A percentile compares a stretch with the other conserved stretches of the same genome.
Conservation (phyloP, 2,329 filamentous ascomycete species). For the Colletotrichum australisinense region DNA sequence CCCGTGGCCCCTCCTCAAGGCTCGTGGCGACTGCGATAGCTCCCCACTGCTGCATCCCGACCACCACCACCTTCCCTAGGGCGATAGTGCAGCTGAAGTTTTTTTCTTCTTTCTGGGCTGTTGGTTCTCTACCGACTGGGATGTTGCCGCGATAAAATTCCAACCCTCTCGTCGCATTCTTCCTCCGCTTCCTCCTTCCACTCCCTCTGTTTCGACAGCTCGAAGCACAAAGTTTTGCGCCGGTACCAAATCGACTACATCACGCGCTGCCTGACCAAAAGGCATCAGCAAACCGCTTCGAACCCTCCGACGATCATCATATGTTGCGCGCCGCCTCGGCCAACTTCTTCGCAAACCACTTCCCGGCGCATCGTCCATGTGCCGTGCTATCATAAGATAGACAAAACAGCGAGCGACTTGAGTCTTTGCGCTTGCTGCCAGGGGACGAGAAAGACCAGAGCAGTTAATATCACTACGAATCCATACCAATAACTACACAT, state of each 20-base stretch:
- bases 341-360: constrained; percentile 35
- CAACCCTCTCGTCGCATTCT: not conserved
- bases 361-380: constrained; percentile 56
- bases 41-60: constrained; percentile 17
- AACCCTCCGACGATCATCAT: constrained; percentile 9
- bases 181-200: not conserved
- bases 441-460: constrained; percentile 68
- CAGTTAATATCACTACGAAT: constrained; percentile 13
- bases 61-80: constrained; percentile 12
- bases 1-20: not conserved
- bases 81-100: constrained; percentile 16
- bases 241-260: not conserved
- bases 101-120: constrained; percentile 9
- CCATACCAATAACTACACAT: not conserved
- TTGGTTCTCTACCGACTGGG: constrained; percentile 1
- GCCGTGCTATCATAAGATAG: constrained; percentile 53
- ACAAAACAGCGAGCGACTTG: constrained; percentile 68
- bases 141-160: constrained; percentile 26
- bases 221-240: constrained; percentile 14
- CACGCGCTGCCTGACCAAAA: constrained; percentile 1
- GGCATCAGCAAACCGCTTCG: not conserved
- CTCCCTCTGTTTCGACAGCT: constrained; percentile 1
- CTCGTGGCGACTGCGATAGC: constrained; percentile 28
- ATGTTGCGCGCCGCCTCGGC: constrained; percentile 28
- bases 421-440: constrained; percentile 75